Evolutionary conservation across 805 yeast species (phyloP).

Genomic region (Kluyveromyces lactis): DNA sequence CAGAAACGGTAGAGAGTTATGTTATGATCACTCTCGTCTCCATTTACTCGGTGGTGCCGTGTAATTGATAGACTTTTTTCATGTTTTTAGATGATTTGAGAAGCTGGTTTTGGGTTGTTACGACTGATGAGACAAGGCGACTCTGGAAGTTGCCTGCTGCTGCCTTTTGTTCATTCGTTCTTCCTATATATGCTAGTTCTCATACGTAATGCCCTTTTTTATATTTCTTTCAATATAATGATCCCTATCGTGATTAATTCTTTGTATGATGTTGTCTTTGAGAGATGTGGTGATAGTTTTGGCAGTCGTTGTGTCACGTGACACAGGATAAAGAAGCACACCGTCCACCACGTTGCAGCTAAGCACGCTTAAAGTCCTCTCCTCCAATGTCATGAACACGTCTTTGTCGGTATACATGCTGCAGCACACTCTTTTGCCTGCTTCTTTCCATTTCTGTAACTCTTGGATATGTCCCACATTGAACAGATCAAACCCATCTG

Average conservation of each 20-base stretch:
- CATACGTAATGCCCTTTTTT: too few species aligned
- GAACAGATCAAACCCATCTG: slow-evolving; percentile 73
- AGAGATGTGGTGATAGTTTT: slow-evolving; percentile 16
- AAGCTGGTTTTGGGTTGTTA: too few species aligned
- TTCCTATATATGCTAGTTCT: too few species aligned
- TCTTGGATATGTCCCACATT: slow-evolving; percentile 88
- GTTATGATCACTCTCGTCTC: too few species aligned
- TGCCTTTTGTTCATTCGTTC: too few species aligned
- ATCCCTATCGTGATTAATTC: slow-evolving; percentile 62
- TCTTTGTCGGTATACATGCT: slow-evolving; percentile 44
- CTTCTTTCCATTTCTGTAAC: slow-evolving; percentile 58
- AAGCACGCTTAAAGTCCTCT: slow-evolving; percentile 77
- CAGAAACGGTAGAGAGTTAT: slow-evolving; percentile 12
- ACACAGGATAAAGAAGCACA: slow-evolving; percentile 32
- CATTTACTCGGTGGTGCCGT: too few species aligned
- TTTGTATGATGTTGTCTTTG: slow-evolving; percentile 59
- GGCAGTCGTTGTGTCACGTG: not conserved
- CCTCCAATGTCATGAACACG: slow-evolving; percentile 74
- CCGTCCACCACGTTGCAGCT: slow-evolving; percentile 84
- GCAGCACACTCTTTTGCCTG: slow-evolving; percentile 52
- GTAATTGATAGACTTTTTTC: too few species aligned
- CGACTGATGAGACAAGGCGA: too few species aligned
- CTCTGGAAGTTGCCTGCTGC: too few species aligned
- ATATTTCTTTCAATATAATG: slow-evolving; percentile 78
- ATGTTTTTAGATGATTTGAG: too few species aligned